phyloP scores from a whole-genome alignment of 306 rosid genomes.

The Rosa chinensis region DNA sequence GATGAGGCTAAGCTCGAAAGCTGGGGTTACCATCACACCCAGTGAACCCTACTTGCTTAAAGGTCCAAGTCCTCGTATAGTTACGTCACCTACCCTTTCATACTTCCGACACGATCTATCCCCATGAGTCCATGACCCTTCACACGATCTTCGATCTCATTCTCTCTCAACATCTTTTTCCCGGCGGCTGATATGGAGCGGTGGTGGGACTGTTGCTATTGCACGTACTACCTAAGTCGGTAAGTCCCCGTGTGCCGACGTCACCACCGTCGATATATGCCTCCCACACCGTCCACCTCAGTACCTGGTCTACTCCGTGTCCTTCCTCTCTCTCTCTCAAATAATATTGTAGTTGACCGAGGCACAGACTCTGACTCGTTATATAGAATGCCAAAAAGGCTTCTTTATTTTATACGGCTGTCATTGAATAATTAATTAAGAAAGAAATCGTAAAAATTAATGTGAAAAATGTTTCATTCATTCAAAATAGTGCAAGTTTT shows the following conservation, averaged over 20 bases:
- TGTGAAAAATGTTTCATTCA: neutral
- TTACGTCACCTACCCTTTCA: neutral
- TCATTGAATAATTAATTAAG: neutral
- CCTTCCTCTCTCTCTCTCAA: neutral
- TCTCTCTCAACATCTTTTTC: neutral
- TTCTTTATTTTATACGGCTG: neutral
- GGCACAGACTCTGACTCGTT: neutral
- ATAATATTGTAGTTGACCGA: conserved; percentile 4
- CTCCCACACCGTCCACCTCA: neutral
- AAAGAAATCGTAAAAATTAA: neutral
- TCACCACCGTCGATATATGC: neutral
- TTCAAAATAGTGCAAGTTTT: neutral
- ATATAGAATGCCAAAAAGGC: neutral
- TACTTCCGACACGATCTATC: conserved; percentile 1
- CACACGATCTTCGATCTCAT: neutral
- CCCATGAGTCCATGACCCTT: neutral
- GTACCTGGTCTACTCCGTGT: neutral
- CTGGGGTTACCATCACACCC: neutral
- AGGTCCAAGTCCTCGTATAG: conserved; percentile 5
- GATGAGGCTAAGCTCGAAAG: neutral
- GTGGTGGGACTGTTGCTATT: neutral
- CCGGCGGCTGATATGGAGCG: conserved; percentile 13
- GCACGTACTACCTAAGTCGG: conserved; percentile 21
- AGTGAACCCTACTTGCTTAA: neutral
- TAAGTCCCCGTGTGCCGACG: neutral